phyloP scores from a whole-genome alignment of 2,329 filamentous ascomycete genomes.

The Penicillium digitatum region DNA sequence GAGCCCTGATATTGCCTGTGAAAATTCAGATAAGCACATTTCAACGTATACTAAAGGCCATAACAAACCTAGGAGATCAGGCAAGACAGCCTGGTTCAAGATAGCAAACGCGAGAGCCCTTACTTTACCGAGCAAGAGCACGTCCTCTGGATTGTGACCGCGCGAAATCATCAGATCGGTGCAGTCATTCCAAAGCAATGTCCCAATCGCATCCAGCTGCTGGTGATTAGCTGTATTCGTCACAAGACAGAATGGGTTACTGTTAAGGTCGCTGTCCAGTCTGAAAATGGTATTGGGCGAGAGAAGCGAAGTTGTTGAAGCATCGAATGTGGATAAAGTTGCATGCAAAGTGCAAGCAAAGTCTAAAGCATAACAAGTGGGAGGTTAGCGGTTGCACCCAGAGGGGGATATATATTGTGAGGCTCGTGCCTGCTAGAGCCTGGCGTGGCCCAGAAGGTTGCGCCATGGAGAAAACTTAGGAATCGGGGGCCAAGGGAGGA shows the following conservation, averaged over 20 bases:
- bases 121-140: background rate
- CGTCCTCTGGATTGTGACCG: constrained; percentile 1
- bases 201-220: constrained; percentile 31
- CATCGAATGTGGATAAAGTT: background rate
- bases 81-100: background rate
- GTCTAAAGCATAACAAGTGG: background rate
- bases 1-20: constrained; percentile 45
- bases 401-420: background rate
- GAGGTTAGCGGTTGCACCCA: background rate
- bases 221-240: too few species aligned
- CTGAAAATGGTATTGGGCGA: background rate
- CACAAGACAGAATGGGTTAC: background rate
- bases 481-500: background rate
- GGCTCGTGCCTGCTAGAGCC: background rate
- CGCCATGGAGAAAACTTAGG: background rate
- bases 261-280: background rate
- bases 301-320: background rate
- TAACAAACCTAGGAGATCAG: background rate
- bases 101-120: background rate
- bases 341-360: background rate
- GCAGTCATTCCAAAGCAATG: constrained; percentile 40
- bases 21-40: background rate
- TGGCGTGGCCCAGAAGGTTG: background rate
- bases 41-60: background rate
- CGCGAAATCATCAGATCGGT: constrained; percentile 16